Conservation (phyloP, 805 yeast genomes). For the Cyberlindnera maclurae region DNA sequence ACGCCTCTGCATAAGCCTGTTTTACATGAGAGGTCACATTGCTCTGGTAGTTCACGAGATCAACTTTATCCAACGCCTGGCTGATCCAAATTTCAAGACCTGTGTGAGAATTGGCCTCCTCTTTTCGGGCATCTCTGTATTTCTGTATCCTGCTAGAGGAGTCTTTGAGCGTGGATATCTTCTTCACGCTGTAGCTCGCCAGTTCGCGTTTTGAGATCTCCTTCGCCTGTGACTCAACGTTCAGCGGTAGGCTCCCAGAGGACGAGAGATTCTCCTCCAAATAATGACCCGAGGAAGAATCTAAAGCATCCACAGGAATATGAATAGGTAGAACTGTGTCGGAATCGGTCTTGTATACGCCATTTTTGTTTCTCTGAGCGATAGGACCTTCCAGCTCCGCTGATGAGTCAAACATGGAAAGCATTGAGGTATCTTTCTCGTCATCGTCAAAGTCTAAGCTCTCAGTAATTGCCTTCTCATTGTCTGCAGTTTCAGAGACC, state of each 20-base stretch:
- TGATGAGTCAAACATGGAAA: constrained; percentile 6
- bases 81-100: constrained; percentile 54
- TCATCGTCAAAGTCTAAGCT: background rate
- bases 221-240: no score
- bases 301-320: constrained; percentile 15
- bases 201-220: constrained; percentile 1
- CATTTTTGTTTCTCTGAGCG: constrained; percentile 3
- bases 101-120: constrained; percentile 40
- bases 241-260: background rate
- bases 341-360: constrained; percentile 20
- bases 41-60: constrained; percentile 22
- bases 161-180: constrained; percentile 33
- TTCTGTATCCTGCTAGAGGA: constrained; percentile 35
- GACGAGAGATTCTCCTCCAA: constrained; percentile 11
- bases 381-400: background rate
- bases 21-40: constrained; percentile 36
- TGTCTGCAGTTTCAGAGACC: constrained; percentile 3
- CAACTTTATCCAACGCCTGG: constrained; percentile 27
- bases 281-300: constrained; percentile 2
- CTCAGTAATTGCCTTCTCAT: background rate
- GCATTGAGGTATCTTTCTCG: constrained; percentile 10
- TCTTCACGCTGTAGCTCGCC: constrained; percentile 31
- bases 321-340: constrained; percentile 19
- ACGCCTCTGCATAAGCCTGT: constrained; percentile 59
- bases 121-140: constrained; percentile 35